phyloP scores from a whole-genome alignment of 331 rosid species.

The Saraca asoca region DNA sequence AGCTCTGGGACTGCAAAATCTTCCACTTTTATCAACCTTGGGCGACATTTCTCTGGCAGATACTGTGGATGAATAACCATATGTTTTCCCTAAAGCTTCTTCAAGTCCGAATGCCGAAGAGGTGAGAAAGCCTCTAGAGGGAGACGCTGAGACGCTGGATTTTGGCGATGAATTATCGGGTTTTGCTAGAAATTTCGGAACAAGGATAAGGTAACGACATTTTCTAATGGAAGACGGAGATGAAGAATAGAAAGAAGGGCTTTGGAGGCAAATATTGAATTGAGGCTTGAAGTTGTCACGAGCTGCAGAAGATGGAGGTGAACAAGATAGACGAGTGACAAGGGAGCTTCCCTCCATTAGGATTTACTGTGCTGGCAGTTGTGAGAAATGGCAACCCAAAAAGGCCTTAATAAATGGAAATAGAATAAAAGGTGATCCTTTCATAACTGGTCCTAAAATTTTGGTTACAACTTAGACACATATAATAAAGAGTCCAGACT shows the following conservation, averaged over 20 bases:
- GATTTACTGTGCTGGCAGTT: too few species aligned
- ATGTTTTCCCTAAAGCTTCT: slow-evolving; percentile 34
- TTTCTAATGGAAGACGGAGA: slow-evolving; percentile 31
- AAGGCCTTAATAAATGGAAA: too few species aligned
- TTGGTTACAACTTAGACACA: too few species aligned
- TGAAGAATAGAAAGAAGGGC: slow-evolving; percentile 6
- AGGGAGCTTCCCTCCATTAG: slow-evolving; percentile 59
- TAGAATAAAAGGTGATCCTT: too few species aligned
- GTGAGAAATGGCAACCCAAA: too few species aligned
- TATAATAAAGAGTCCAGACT: too few species aligned
- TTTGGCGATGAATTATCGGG: slow-evolving; percentile 9
- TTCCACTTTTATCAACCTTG: slow-evolving; percentile 76
- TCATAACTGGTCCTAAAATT: too few species aligned
- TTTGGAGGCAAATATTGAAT: slow-evolving; percentile 28
- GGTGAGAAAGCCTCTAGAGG: slow-evolving; percentile 43
- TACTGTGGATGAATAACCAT: slow-evolving; percentile 20
- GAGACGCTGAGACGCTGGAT: slow-evolving; percentile 13
- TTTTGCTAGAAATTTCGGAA: slow-evolving; percentile 21
- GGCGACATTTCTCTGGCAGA: slow-evolving; percentile 51
- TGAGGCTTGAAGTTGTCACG: slow-evolving; percentile 34
- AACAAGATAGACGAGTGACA: slow-evolving; percentile 28
- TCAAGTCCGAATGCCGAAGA: slow-evolving; percentile 45
- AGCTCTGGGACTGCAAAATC: slow-evolving; percentile 91
- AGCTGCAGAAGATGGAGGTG: slow-evolving; percentile 38
- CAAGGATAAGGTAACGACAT: background rate